phyloP scores from a whole-genome alignment of 352 stramenopile genomes.

The Phytopythium helicoides region DNA sequence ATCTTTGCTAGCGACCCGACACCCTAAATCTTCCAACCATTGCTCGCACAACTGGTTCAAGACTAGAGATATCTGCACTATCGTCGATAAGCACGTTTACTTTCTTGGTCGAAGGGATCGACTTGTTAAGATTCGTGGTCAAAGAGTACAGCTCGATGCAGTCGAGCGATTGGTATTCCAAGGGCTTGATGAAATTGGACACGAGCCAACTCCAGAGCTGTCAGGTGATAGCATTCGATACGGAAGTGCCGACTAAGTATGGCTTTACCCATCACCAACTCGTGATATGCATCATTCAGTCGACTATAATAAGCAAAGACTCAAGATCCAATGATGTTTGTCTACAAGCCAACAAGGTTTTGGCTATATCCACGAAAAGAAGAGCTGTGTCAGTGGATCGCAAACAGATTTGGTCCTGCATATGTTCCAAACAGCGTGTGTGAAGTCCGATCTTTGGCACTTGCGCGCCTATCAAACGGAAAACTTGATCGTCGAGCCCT shows the following conservation, averaged over 20 bases:
- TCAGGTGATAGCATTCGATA: constrained; percentile 21
- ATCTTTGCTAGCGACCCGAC: neutral
- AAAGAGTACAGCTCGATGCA: constrained; percentile 46
- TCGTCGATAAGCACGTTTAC: constrained; percentile 29
- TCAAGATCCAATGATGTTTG: neutral
- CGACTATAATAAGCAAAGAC: neutral
- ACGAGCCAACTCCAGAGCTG: neutral
- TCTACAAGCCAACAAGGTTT: neutral
- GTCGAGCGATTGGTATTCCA: constrained; percentile 35
- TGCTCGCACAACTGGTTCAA: constrained; percentile 18
- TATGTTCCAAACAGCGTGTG: constrained; percentile 29
- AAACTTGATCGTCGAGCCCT: constrained; percentile 39
- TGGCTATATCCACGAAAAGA: constrained; percentile 9
- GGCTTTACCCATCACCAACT: constrained; percentile 13
- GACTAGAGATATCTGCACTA: constrained; percentile 45
- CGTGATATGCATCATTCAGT: constrained; percentile 18
- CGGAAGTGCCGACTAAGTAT: constrained; percentile 10
- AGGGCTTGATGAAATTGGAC: constrained; percentile 9
- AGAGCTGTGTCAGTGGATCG: constrained; percentile 27
- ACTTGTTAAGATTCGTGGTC: constrained; percentile 54
- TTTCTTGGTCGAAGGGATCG: constrained; percentile 42
- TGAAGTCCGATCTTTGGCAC: constrained; percentile 3
- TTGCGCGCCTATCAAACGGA: constrained; percentile 29
- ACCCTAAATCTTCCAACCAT: neutral
- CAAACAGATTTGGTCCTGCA: constrained; percentile 20